Base-by-base conservation (phyloP, 345 rosid genomes). In the Lepidium didymum region DNA sequence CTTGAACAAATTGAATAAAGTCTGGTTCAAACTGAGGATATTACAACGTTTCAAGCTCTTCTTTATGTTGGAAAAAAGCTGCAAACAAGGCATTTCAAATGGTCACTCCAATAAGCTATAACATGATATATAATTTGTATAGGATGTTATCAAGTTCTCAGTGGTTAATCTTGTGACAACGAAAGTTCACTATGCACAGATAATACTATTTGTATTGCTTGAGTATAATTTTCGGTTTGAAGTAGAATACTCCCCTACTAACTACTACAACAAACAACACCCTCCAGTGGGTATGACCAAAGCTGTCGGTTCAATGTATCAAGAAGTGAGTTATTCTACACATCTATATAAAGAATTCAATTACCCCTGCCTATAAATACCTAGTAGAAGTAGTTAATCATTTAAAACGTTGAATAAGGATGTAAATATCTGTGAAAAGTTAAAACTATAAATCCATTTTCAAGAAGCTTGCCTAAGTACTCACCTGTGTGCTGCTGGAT, bases 11-110 rank as follows among this genome's bases (percentile, higher is more conserved):
- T 87, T 85, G 77, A 80, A 86, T 61, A 94, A 70, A 6, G 96
- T 87, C 77, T 91, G 96, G 81, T 74, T 87, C 84, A 87, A 91
- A 72, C 91, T 91, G 67, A 91, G 80, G 70, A 86, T 80, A 81
- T 85, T 89, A 84, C 99, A 94, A 44, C 99, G 85, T 82, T 94
- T 94, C 80, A 94, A 82, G 89, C 97, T 94, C 84, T 96, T 87
- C 74, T 91, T 94, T 81, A 94, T 91, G 61, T 89, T 84, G 51
- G 86, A 82, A 81, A 94, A 91, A 81, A 91, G 73, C 97, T 94
- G 72, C 73, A 85, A 59, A 53, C 18, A 52, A 70, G 56, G 69
- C 14, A 62, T 27, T 27, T 54, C 59, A 53, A 45, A 68, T 62
- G 52, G 41, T 10, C 46, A 54, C 46, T 10, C 19, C 9, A 13